Base-by-base conservation (phyloP, 2,329 filamentous ascomycete species). In the Juglanconis sp. region DNA sequence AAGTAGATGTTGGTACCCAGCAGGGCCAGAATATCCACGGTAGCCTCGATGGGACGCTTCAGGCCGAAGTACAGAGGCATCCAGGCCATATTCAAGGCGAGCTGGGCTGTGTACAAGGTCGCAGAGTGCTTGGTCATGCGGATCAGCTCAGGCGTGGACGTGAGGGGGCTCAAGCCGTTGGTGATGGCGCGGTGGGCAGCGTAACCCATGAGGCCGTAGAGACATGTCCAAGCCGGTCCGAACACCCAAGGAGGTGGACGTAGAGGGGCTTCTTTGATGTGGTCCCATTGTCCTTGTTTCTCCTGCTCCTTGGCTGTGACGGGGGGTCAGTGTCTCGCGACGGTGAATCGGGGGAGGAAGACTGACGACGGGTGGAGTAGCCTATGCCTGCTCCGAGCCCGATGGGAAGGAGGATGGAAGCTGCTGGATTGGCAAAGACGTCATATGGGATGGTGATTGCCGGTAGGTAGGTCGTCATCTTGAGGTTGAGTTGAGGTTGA, bases 21-120 rank as follows among this genome's bases (percentile, higher is more conserved):
- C 8, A 97, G 79, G 0, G 87, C 81, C 34, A 90, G 75, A 54
- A 96, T 88, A 71, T 97, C 91, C 34, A 82, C 81, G 6, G 91
- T 86, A 3, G 93, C 92, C 69, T 86, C 84, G 56, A 88, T 80
- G 1, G 92, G 92, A 15, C 85, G 84, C 65, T 88, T 87, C 54
- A 88, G 71, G n/a, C 84, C 82, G 71, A 96, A 97, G 82, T 97
- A 97, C 10, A 97, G 82, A 11, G 94, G 94, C 84, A 92, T 97
- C 91, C 91, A 98, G 57, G 88, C 74, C 35, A 96, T 79, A 73
- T 97, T 97, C 55, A 97, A 80, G 10, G 83, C 90, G 6, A 97
- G 86, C 76, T 97, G 93, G 62, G 92, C 80, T 2, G 90, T 90
- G 79, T 96, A 97, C 35, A 97, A 81, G 0, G 89, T 91, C 60